Conservation (phyloP, 2,329 filamentous ascomycete genomes). For the Fusarium haematococcum region DNA sequence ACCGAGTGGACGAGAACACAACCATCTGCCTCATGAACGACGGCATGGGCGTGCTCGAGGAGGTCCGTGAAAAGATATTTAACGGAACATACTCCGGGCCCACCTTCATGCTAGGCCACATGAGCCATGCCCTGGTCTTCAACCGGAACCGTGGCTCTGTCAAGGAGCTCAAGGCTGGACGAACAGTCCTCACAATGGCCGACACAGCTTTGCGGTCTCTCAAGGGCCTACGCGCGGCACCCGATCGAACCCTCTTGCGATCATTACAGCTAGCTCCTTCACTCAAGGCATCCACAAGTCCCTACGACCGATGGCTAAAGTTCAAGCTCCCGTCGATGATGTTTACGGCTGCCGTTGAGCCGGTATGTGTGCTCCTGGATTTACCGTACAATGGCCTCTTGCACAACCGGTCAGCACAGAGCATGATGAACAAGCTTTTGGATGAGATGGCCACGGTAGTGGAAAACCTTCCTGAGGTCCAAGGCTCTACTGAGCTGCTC, state of each 20-base stretch:
- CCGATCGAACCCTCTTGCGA: conserved; percentile 37
- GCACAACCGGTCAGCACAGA: conserved; percentile 73
- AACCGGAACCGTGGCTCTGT: conserved; percentile 55
- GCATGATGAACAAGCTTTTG: conserved; percentile 77
- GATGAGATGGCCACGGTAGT: conserved; percentile 81
- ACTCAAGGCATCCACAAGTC: conserved; percentile 37
- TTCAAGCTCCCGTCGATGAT: conserved; percentile 84
- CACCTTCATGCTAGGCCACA: conserved; percentile 78
- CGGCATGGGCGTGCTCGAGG: conserved; percentile 86
- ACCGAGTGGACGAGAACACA: conserved; percentile 75
- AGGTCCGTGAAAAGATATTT: conserved; percentile 79
- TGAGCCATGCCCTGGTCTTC: conserved; percentile 60
- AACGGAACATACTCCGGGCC: conserved; percentile 73
- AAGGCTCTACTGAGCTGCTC: conserved; percentile 67
- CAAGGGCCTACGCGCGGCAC: conserved; percentile 30
- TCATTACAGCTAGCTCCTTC: conserved; percentile 33
- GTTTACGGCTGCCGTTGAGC: conserved; percentile 81
- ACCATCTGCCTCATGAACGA: conserved; percentile 84
- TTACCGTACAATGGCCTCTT: conserved; percentile 78
- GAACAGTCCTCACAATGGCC: conserved; percentile 46
- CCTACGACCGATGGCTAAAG: conserved; percentile 66
- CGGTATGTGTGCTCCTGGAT: conserved; percentile 83
- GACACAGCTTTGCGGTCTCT: conserved; percentile 27
- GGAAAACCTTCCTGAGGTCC: conserved; percentile 78
- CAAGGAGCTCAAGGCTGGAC: conserved; percentile 51